A percentile compares a stretch with the other conserved stretches of the same genome.
Conservation (phyloP, 1,284 basidiomycete species). For the Afroboletus lepidellus region DNA sequence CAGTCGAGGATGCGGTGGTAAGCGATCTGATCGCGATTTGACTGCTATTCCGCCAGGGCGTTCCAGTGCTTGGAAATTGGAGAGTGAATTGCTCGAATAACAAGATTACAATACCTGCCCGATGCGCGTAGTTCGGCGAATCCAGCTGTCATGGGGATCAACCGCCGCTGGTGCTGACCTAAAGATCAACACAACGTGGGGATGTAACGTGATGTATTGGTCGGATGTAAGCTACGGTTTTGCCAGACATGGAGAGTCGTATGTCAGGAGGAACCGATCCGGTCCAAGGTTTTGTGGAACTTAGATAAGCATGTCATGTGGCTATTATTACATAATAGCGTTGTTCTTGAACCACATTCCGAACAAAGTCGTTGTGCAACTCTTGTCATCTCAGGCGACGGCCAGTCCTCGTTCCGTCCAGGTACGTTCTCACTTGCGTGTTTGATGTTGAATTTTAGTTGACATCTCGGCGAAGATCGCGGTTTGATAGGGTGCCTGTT, state of each 20-base stretch:
- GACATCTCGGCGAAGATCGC: neutral
- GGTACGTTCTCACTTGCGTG: constrained; percentile 4
- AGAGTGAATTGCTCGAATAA: constrained; percentile 18
- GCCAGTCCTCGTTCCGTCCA: neutral
- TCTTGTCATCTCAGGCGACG: neutral
- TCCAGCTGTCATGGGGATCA: constrained; percentile 23
- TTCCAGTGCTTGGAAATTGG: constrained; percentile 6
- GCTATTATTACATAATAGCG: constrained; percentile 21
- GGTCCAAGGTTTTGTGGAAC: too few species aligned
- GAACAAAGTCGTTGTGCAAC: constrained; percentile 1
- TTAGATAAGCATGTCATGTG: too few species aligned
- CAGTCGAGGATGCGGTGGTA: constrained; percentile 12
- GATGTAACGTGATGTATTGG: constrained; percentile 1
- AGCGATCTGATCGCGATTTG: constrained; percentile 30
- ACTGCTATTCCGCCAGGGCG: constrained; percentile 8
- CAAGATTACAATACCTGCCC: constrained; percentile 10
- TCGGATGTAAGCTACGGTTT: constrained; percentile 1
- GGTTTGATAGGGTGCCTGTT: neutral
- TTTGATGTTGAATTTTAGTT: neutral
- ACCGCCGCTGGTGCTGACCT: constrained; percentile 8
- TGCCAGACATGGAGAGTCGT: neutral
- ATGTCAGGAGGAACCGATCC: neutral
- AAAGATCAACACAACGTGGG: constrained; percentile 19
- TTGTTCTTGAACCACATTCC: neutral
- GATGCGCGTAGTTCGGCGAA: constrained; percentile 22